Percentiles rank a stretch among this genome's conserved stretches.
These are phyloP conservation scores for Phytophthora hybrid DNA, from an alignment of 352 stramenopile species.

Conservation along the genomic window DNA sequence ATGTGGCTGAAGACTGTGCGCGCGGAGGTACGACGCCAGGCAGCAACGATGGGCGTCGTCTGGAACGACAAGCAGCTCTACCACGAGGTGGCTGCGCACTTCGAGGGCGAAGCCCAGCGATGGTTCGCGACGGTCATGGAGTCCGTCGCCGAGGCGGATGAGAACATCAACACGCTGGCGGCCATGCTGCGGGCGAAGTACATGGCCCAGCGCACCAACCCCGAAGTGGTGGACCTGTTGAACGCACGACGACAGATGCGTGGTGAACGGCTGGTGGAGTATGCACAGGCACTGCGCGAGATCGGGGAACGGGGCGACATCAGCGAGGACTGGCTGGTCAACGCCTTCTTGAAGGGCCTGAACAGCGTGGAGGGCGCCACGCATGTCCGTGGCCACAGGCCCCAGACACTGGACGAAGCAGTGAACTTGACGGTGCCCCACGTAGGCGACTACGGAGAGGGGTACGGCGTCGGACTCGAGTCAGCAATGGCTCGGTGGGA, in stretches of 20 bases:
- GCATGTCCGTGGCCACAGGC: constrained; percentile 1
- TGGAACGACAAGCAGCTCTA: constrained; percentile 4
- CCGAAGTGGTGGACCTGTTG: constrained; percentile 12
- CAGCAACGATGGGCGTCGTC: neutral
- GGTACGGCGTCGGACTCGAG: constrained; percentile 9
- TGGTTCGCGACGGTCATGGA: constrained; percentile 22
- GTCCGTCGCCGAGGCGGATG: neutral
- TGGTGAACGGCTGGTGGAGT: constrained; percentile 7
- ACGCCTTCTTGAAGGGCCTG: constrained; percentile 13
- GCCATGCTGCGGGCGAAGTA: constrained; percentile 6
- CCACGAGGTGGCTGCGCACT: constrained; percentile 8
- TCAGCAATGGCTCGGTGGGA: neutral
- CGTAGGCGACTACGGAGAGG: constrained; percentile 13
- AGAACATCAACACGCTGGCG: neutral
- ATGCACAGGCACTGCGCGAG: constrained; percentile 2
- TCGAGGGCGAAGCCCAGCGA: constrained; percentile 6
- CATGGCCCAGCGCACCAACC: neutral
- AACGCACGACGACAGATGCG: constrained; percentile 5
- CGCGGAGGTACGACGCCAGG: neutral
- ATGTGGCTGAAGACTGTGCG: too few relatives aligned
- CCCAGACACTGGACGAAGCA: neutral
- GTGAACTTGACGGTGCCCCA: constrained; percentile 4
- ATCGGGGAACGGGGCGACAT: constrained; percentile 3
- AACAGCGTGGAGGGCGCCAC: neutral
- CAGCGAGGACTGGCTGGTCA: constrained; percentile 14